phyloP scores from a whole-genome alignment of 2,329 filamentous ascomycete genomes.

The Teratosphaeria gauchensis region DNA sequence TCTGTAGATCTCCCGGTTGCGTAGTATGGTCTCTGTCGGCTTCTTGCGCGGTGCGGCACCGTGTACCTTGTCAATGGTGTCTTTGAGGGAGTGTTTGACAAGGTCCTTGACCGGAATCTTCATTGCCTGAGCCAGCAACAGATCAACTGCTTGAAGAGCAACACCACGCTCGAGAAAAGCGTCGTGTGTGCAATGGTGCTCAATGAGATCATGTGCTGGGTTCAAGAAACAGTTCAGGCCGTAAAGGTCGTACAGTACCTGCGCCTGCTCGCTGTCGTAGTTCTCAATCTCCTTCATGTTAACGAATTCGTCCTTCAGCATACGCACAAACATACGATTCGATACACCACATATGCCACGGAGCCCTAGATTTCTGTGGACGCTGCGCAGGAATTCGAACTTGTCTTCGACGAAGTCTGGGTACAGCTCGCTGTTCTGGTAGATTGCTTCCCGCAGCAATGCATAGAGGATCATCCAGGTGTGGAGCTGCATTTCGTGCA shows the following conservation, averaged over 20 bases:
- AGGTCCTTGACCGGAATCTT: conserved; percentile 84
- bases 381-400: conserved; percentile 66
- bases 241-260: conserved; percentile 75
- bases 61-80: conserved; percentile 87
- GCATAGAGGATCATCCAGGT: conserved; percentile 83
- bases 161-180: conserved; percentile 70
- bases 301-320: conserved; percentile 79
- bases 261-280: conserved; percentile 77
- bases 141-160: conserved; percentile 72
- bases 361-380: conserved; percentile 76
- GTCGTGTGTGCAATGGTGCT: conserved; percentile 67
- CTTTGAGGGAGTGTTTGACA: conserved; percentile 81
- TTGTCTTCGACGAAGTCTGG: conserved; percentile 59
- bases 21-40: conserved; percentile 67
- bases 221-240: conserved; percentile 54
- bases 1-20: conserved; percentile 76
- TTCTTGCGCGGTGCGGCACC: conserved; percentile 70
- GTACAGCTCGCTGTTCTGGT: conserved; percentile 56
- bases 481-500: conserved; percentile 80
- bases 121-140: conserved; percentile 69
- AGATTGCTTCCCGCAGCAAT: conserved; percentile 64
- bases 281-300: conserved; percentile 66
- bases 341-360: conserved; percentile 77
- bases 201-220: conserved; percentile 33
- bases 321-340: conserved; percentile 78